These are phyloP conservation scores for Agapanthus africanus DNA, from an alignment of 106 monocot genomes.

Conservation along the genomic window DNA sequence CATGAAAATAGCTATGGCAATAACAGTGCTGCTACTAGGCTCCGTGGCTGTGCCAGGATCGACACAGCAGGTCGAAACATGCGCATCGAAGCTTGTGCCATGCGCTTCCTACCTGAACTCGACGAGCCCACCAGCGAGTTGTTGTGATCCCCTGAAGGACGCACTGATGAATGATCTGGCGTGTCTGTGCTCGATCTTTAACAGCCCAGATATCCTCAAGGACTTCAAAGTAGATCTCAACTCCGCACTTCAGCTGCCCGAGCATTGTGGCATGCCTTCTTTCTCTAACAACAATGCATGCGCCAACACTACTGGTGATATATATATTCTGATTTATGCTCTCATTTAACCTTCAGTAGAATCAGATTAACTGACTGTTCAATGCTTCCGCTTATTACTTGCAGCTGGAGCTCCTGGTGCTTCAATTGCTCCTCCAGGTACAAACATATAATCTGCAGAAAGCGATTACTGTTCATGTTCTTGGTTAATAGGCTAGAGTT, in stretches of 20 bases:
- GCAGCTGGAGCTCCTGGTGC: slow-evolving; percentile 5
- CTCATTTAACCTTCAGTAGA: not conserved
- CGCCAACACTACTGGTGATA: not conserved
- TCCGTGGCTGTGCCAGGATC: too few relatives aligned
- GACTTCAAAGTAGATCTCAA: slow-evolving; percentile 15
- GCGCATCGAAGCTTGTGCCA: slow-evolving; percentile 22
- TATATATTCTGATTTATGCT: not conserved
- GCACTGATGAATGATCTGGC: slow-evolving; percentile 29
- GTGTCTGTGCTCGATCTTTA: slow-evolving; percentile 38
- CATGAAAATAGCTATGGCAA: too few relatives aligned
- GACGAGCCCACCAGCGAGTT: slow-evolving; percentile 25
- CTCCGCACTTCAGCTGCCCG: slow-evolving; percentile 17
- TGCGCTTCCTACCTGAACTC: slow-evolving; percentile 29
- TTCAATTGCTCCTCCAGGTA: slow-evolving; percentile 10
- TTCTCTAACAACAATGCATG: slow-evolving; percentile 8
- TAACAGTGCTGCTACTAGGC: too few relatives aligned
- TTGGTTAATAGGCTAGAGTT: too few relatives aligned
- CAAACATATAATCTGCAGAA: not conserved
- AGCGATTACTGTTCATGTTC: too few relatives aligned
- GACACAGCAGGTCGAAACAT: slow-evolving; percentile 12
- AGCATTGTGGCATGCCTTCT: slow-evolving; percentile 28
- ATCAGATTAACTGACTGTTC: not conserved
- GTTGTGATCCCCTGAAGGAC: slow-evolving; percentile 39
- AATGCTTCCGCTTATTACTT: not conserved
- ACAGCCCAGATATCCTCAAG: slow-evolving; percentile 20